These are phyloP conservation scores for Seiridium unicorne DNA, from an alignment of 2,329 filamentous ascomycete genomes.

Conservation along the genomic window DNA sequence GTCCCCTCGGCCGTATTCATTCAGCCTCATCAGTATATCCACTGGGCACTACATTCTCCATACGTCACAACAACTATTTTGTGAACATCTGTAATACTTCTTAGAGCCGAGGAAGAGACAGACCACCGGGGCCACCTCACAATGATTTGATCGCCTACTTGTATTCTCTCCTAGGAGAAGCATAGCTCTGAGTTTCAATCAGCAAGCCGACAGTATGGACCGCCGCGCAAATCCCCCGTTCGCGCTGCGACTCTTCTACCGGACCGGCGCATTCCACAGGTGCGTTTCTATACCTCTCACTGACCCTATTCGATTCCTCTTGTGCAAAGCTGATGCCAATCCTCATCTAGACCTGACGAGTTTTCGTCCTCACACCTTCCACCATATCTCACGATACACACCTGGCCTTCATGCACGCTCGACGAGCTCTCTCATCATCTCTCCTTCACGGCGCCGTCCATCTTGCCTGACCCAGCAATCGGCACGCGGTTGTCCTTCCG, in stretches of 20 bases:
- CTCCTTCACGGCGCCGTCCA: slow-evolving; percentile 58
- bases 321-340: neutral
- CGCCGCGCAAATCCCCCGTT: slow-evolving; percentile 74
- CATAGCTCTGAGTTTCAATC: neutral
- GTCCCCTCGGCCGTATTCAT: neutral
- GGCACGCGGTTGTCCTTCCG: slow-evolving; percentile 88
- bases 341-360: slow-evolving; percentile 60
- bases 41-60: no score
- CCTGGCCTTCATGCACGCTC: slow-evolving; percentile 79
- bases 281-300: slow-evolving; percentile 24
- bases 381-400: slow-evolving; percentile 76
- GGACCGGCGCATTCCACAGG: slow-evolving; percentile 70
- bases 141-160: no score
- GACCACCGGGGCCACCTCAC: no score
- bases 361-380: slow-evolving; percentile 61
- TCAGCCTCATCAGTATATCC: no score
- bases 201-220: neutral
- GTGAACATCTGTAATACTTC: no score
- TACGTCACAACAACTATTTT: no score
- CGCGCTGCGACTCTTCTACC: slow-evolving; percentile 82
- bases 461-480: slow-evolving; percentile 71
- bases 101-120: no score
- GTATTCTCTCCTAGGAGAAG: no score
- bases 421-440: slow-evolving; percentile 79
- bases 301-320: no score